Evolutionary conservation across 108 stramenopile genomes (phyloP), one percentile per base, ranked within the genome.

Genomic region (Cyclotella choctawhatcheeana): DNA sequence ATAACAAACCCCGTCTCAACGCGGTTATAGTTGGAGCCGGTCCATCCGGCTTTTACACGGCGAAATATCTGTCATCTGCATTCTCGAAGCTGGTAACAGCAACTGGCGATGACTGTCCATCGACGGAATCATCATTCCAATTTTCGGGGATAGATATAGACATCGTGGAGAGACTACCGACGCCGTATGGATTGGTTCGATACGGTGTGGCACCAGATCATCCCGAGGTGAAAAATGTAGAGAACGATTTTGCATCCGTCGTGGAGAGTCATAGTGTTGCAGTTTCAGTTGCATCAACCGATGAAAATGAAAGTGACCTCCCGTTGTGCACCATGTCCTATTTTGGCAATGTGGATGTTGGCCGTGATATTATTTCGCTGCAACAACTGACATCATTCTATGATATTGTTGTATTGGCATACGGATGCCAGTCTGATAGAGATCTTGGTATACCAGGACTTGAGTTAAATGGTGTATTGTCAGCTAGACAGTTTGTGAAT

Each of bases 171-270:
- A 71, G 87, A 35, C 70, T 97, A 29, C 96, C 96, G 2, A 94
- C 91, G 1, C 96, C 97, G 6, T 99, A 74, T 70, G 99, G 98
- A 13, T 78, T 99, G 54, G 97, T 99, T 3, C 82, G 98, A 35
- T 91, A 73, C 52, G 99, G 98, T 31, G 98, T 99, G 21, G 98
- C 98, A 29, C 99, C 98, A 10, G 98, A 98, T 75, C 98, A 99
- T 85, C 98, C 95, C 6, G 98, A 99, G 82, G 98, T 98, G 16
- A 99, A 99, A 82, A 92, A 93, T 58, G 99, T 98, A 0, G 84
- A 95, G 74, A 82, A 92, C 45, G 97, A 98, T 78, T 99, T 99
- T 69, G 85, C 83, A 30, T 67, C 71, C 10, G 50, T 94, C 7
- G 35, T 58, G 50, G 63, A 80, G 12, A 44, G 64, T 2, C 31